A percentile compares a stretch with the other conserved stretches of the same genome.
Evolutionary conservation across 495 filamentous ascomycete genomes (phyloP).

Genomic region (Penicillium flavigenum): DNA sequence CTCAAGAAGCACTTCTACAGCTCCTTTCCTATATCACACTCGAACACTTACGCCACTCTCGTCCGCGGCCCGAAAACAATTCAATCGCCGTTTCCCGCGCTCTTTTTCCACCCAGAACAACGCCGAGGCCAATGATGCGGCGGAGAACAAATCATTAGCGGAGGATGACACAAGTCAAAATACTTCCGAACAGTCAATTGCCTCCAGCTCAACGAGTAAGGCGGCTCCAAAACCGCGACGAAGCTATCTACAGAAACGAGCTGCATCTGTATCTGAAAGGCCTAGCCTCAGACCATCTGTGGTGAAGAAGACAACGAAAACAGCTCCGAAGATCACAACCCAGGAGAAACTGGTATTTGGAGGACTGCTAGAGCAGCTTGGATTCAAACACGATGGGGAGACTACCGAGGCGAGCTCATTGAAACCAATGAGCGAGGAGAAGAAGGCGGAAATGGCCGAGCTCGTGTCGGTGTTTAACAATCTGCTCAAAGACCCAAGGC

Average conservation of each 20-base stretch:
- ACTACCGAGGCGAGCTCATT: conserved; percentile 1
- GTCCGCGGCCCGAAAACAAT: conserved; percentile 12
- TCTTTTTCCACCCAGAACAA: conserved; percentile 14
- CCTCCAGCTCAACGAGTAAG: not conserved
- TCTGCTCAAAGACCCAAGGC: conserved; percentile 23
- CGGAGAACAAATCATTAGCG: not conserved
- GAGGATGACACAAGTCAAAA: conserved; percentile 6
- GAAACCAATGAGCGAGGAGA: conserved; percentile 9
- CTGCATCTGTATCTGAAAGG: conserved; percentile 11
- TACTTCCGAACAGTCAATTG: not conserved
- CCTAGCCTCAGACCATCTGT: not conserved
- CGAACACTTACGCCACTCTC: conserved; percentile 48
- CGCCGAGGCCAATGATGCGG: not conserved
- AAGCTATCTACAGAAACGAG: conserved; percentile 33
- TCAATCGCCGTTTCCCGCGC: conserved; percentile 13
- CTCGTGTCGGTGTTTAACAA: conserved; percentile 34
- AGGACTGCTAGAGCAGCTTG: conserved; percentile 28
- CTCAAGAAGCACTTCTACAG: conserved; percentile 29
- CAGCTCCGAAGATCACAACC: conserved; percentile 25
- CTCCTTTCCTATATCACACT: conserved; percentile 74
- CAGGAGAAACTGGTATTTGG: conserved; percentile 31
- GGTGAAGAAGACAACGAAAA: not conserved
- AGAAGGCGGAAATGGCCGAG: conserved; percentile 26
- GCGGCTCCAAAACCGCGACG: conserved; percentile 10
- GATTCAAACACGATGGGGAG: conserved; percentile 8